phyloP scores from a whole-genome alignment of 2,329 filamentous ascomycete genomes.

The Phialemonium atrogriseum region DNA sequence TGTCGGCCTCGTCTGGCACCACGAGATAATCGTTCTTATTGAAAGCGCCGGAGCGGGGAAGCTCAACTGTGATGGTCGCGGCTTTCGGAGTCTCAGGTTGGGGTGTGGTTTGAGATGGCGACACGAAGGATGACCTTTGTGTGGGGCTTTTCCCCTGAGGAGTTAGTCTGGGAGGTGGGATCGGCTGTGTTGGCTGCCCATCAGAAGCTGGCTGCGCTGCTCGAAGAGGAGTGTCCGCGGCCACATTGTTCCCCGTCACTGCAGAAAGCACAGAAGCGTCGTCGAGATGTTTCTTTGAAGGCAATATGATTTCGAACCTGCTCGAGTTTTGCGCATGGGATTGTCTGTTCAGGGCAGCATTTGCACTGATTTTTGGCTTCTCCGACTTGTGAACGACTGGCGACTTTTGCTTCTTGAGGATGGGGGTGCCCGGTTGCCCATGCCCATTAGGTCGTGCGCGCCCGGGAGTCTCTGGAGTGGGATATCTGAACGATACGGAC shows the following conservation, averaged over 20 bases:
- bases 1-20: conserved; percentile 36
- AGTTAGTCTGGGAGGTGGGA: too few relatives aligned
- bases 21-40: conserved; percentile 46
- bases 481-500: conserved; percentile 29
- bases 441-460: conserved; percentile 19
- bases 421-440: conserved; percentile 14
- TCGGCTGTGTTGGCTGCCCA: too few relatives aligned
- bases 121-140: background rate
- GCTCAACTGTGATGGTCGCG: conserved; percentile 42
- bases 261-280: too few relatives aligned
- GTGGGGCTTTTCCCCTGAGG: too few relatives aligned
- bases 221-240: too few relatives aligned
- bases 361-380: conserved; percentile 10
- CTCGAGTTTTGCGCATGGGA: conserved; percentile 25
- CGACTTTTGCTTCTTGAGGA: conserved; percentile 22
- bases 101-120: conserved; percentile 4
- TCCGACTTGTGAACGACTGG: conserved; percentile 10
- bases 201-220: background rate
- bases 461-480: conserved; percentile 25
- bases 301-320: conserved; percentile 39
- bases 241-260: too few relatives aligned
- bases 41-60: conserved; percentile 30
- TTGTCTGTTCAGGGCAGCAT: conserved; percentile 16
- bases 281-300: conserved; percentile 28
- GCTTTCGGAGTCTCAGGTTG: too few relatives aligned